Evolutionary conservation across 352 stramenopile species (phyloP).

Genomic region (Pythium utonaiense): DNA sequence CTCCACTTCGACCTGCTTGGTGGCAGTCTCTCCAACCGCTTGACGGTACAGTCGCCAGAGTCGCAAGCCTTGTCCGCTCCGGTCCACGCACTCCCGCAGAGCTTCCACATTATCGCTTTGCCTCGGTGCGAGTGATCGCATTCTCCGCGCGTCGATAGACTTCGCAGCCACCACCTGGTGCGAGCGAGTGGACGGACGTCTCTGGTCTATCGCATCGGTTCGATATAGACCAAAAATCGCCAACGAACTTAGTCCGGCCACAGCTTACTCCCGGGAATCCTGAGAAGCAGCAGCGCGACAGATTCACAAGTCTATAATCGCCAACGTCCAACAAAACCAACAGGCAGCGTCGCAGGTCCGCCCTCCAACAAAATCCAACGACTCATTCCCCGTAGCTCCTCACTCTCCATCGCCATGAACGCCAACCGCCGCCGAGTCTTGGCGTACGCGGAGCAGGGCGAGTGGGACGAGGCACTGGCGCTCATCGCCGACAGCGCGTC

Average conservation of each 20-base stretch:
- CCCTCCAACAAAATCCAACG: neutral
- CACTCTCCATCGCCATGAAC: too few species aligned
- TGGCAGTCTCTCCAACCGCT: neutral
- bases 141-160: neutral
- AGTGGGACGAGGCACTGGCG: constrained; percentile 52
- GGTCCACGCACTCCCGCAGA: too few species aligned
- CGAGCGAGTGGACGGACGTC: neutral
- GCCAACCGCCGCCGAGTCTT: constrained; percentile 42
- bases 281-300: neutral
- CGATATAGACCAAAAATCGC: constrained; percentile 1
- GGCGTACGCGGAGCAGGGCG: constrained; percentile 56
- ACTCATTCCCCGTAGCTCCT: too few species aligned
- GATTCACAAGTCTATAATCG: constrained; percentile 3
- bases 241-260: too few species aligned
- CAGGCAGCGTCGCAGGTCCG: neutral
- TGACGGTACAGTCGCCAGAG: too few species aligned
- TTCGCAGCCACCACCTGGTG: neutral
- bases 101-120: neutral
- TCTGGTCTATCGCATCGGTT: constrained; percentile 1
- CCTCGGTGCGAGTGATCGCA: neutral
- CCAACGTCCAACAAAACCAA: neutral
- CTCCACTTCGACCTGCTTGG: neutral
- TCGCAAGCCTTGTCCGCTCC: neutral
- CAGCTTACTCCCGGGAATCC: neutral
- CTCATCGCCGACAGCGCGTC: constrained; percentile 33